Evolutionary conservation across 176 grass and related monocot genomes (phyloP).

Genomic region (Oryza brachyantha): DNA sequence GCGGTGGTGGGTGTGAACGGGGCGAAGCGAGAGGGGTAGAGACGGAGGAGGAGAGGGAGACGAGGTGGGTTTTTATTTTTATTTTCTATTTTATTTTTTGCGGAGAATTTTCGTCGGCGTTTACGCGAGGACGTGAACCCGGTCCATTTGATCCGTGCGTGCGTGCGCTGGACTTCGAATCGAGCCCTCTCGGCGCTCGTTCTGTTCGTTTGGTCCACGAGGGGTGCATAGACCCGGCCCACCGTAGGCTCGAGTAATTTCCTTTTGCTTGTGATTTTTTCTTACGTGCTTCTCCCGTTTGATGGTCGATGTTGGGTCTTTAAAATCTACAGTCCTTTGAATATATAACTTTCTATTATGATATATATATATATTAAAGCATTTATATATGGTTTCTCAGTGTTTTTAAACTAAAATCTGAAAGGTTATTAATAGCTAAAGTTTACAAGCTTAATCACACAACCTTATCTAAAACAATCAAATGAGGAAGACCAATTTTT

Average conservation of each 20-base stretch:
- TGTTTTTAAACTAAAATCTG: too few species aligned
- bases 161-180: background rate
- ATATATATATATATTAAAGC: too few species aligned
- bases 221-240: background rate
- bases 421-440: too few species aligned
- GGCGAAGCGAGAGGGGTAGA: background rate
- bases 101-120: conserved; percentile 26
- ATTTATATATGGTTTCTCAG: too few species aligned
- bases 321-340: too few species aligned
- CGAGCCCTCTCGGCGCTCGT: background rate
- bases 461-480: too few species aligned
- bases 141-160: conserved; percentile 6
- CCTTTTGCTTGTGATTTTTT: background rate
- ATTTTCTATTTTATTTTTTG: too few species aligned
- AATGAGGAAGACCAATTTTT: too few species aligned
- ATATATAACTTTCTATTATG: too few species aligned
- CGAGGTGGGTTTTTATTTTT: conserved; percentile 42
- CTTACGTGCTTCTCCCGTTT: too few species aligned
- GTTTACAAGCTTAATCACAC: too few species aligned
- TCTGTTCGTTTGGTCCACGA: background rate
- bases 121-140: conserved; percentile 38
- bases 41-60: conserved; percentile 21
- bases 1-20: conserved; percentile 28
- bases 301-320: too few species aligned
- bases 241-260: background rate